Evolutionary conservation across 352 stramenopile species (phyloP), one percentile per base, ranked within the genome.

Genomic region (Phytophthora macrochlamydospora): DNA sequence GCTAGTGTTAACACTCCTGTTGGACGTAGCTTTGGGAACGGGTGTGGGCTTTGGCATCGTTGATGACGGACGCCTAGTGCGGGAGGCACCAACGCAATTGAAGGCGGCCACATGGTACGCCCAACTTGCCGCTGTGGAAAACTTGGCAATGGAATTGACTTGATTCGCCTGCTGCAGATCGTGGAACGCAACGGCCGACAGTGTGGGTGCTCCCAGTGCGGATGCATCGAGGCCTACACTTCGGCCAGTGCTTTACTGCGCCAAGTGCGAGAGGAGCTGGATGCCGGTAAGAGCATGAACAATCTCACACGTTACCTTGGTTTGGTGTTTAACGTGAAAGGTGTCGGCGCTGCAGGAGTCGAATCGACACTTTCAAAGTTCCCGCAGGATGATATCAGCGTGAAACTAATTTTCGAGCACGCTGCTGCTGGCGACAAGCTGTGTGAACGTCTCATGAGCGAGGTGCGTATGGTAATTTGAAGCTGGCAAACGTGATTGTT

Each of bases 141-240:
- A 11, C 18, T 24, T 18, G 9, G 8, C 9, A 31, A 6, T 57
- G 18, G 4, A 48, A 48, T 14, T 8, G 12, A n/a, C 6, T 48
- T 37, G 43, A n/a, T 4, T 1, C 32, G 42, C 7, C 4, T 35
- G 11, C 11, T 40, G 5, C 40, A 91, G 82, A 91, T 90, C 48
- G 79, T 90, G 1, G 79, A 87, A 57, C 79, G 75, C 53, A 89
- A 90, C 56, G 83, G 80, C 8, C 64, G 77, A 3, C 67, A 78
- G 6, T 92, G 83, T 53, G 75, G 70, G 0, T 91, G 82, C 65
- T 76, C 67, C 0, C 82, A 91, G 59, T 69, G 75, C 33, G 79
- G 82, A 0, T 91, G 82, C 31, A 63, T 91, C 3, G 82, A 91
- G 56, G 71, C 73, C 4, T 89, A 91, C 62, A 85, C 69, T 48